These are phyloP conservation scores for Melocanna baccifera DNA, from an alignment of 176 grass and related monocot genomes.

Conservation along the genomic window DNA sequence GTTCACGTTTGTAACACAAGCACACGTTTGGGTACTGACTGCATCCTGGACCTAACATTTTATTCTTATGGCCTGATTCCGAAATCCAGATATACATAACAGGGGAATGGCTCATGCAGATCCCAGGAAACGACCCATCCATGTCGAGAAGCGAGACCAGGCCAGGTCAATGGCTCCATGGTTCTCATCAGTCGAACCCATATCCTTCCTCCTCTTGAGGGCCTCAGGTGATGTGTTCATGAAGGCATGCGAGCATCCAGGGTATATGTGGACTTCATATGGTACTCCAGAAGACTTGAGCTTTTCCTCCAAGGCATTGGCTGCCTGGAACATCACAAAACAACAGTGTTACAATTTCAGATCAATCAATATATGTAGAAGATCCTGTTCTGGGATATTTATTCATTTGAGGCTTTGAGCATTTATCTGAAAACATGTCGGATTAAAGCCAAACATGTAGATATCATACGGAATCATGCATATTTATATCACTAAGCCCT, in stretches of 20 bases:
- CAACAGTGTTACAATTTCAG: background rate
- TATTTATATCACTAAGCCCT: background rate
- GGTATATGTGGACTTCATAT: constrained; percentile 80
- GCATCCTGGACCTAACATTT: constrained; percentile 15
- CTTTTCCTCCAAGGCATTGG: constrained; percentile 82
- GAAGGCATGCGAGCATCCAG: constrained; percentile 72
- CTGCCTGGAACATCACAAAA: constrained; percentile 51
- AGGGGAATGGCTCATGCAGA: constrained; percentile 33
- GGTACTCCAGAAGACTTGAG: constrained; percentile 69
- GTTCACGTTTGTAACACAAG: background rate
- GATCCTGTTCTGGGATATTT: background rate
- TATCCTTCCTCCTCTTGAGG: constrained; percentile 71
- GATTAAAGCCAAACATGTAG: background rate
- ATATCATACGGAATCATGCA: background rate
- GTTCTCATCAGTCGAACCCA: constrained; percentile 71
- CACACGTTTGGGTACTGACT: constrained; percentile 13
- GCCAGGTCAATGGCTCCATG: constrained; percentile 52
- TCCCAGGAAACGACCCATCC: constrained; percentile 72
- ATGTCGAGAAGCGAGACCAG: constrained; percentile 81
- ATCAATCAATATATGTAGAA: background rate
- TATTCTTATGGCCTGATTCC: constrained; percentile 27
- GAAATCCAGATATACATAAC: background rate
- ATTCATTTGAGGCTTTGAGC: background rate
- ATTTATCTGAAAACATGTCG: background rate
- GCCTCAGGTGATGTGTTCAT: constrained; percentile 84